Evolutionary conservation across 2,329 filamentous ascomycete genomes (phyloP).

Genomic region (Talaromyces sp.): DNA sequence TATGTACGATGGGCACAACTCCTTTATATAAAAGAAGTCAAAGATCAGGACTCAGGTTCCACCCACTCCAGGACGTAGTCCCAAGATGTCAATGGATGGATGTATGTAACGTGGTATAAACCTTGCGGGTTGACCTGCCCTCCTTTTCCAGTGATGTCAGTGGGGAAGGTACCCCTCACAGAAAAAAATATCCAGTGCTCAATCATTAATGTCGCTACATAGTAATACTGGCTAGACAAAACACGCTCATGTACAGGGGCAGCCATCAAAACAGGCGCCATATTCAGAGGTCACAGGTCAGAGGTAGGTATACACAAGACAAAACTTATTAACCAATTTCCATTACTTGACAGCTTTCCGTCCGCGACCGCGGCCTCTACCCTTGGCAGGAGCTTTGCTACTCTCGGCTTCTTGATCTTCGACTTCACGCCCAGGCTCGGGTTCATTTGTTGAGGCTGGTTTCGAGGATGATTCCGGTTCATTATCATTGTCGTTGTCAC

Average conservation of each 20-base stretch:
- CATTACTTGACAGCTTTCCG: constrained; percentile 20
- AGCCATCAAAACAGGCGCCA: background rate
- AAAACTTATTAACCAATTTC: background rate
- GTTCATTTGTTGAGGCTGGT: background rate
- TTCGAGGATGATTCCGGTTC: background rate
- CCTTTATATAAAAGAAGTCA: background rate
- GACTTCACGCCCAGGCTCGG: background rate
- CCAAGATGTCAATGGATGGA: background rate
- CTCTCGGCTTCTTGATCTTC: background rate
- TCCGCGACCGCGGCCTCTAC: constrained; percentile 11
- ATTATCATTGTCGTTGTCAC: constrained; percentile 1
- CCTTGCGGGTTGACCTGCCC: constrained; percentile 1
- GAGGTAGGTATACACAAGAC: background rate
- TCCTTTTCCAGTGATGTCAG: background rate
- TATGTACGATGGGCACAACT: background rate
- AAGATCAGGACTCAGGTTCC: background rate
- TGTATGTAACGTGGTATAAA: constrained; percentile 1
- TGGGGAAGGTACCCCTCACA: background rate
- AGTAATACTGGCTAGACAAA: background rate
- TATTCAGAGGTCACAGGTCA: background rate
- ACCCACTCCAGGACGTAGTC: background rate
- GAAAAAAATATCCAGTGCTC: background rate
- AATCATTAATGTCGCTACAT: background rate
- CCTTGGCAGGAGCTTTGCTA: constrained; percentile 7
- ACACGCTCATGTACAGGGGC: background rate